Evolutionary conservation across 192 early-diverging fungal species (phyloP).

Genomic region (Coemansia sp.): DNA sequence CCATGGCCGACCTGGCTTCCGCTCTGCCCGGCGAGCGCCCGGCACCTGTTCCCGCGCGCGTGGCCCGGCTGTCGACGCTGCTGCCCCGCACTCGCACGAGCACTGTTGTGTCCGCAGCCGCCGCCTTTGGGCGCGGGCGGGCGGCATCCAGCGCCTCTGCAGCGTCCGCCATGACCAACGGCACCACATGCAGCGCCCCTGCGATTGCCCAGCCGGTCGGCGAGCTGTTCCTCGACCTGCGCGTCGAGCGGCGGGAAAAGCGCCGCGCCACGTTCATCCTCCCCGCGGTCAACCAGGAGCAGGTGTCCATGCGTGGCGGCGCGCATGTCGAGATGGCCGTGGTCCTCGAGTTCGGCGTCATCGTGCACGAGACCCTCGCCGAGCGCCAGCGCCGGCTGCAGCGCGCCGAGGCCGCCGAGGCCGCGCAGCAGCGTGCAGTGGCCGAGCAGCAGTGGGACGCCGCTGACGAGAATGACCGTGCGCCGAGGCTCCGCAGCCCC

Average conservation of each 20-base stretch:
- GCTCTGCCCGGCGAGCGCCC: neutral
- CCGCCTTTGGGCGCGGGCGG: constrained; percentile 16
- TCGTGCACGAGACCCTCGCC: constrained; percentile 46
- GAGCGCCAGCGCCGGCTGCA: constrained; percentile 36
- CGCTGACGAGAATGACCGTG: constrained; percentile 34
- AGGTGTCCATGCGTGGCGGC: constrained; percentile 54
- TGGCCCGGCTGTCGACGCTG: constrained; percentile 42
- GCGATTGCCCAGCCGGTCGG: constrained; percentile 33
- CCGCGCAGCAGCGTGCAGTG: constrained; percentile 19
- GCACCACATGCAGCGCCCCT: neutral
- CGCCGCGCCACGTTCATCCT: constrained; percentile 48
- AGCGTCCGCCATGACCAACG: constrained; percentile 7
- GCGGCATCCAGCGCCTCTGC: constrained; percentile 49
- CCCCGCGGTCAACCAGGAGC: constrained; percentile 52
- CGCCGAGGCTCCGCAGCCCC: constrained; percentile 35
- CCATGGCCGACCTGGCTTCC: neutral
- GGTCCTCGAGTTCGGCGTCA: constrained; percentile 55
- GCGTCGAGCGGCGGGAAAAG: constrained; percentile 46
- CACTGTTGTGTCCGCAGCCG: constrained; percentile 29
- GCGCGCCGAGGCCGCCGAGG: constrained; percentile 7
- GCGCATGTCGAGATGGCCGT: constrained; percentile 54
- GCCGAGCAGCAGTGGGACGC: constrained; percentile 40
- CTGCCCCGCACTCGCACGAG: constrained; percentile 42
- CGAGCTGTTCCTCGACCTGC: constrained; percentile 56
- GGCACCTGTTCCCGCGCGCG: constrained; percentile 24